These are phyloP conservation scores for Mucuna pruriens DNA, from an alignment of 306 rosid species.

Conservation along the genomic window DNA sequence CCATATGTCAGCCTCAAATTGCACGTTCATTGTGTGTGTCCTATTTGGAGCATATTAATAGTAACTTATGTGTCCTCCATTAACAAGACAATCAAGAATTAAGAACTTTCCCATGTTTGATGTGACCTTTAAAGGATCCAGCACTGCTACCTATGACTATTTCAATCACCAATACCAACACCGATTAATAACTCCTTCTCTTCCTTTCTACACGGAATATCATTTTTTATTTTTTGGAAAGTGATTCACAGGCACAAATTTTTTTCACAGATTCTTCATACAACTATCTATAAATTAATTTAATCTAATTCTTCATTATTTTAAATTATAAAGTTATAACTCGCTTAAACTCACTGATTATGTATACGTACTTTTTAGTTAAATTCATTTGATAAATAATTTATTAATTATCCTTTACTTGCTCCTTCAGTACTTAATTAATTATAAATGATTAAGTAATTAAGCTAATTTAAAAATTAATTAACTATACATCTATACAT, in stretches of 20 bases:
- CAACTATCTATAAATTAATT: background rate
- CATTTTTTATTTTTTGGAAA: slow-evolving; percentile 4
- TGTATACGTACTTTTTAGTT: background rate
- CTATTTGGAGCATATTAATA: slow-evolving; percentile 47
- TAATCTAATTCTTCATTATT: background rate
- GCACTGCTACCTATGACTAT: slow-evolving; percentile 52
- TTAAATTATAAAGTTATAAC: background rate
- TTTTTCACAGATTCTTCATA: slow-evolving; percentile 29
- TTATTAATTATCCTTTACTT: background rate
- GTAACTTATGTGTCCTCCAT: slow-evolving; percentile 53
- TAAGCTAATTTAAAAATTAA: background rate
- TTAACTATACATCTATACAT: background rate
- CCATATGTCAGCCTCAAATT: slow-evolving; percentile 53
- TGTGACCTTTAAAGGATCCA: slow-evolving; percentile 59
- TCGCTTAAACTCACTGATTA: background rate
- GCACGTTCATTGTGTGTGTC: slow-evolving; percentile 39
- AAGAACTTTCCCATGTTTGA: slow-evolving; percentile 56
- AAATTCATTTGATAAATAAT: background rate
- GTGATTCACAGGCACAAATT: slow-evolving; percentile 15
- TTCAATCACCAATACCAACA: slow-evolving; percentile 54
- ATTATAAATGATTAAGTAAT: background rate
- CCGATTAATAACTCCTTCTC: slow-evolving; percentile 7
- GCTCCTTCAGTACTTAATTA: background rate
- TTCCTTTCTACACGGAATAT: background rate
- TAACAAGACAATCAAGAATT: slow-evolving; percentile 62